Base-by-base conservation (phyloP, 2,329 filamentous ascomycete species). In the Elsinoe perseae region DNA sequence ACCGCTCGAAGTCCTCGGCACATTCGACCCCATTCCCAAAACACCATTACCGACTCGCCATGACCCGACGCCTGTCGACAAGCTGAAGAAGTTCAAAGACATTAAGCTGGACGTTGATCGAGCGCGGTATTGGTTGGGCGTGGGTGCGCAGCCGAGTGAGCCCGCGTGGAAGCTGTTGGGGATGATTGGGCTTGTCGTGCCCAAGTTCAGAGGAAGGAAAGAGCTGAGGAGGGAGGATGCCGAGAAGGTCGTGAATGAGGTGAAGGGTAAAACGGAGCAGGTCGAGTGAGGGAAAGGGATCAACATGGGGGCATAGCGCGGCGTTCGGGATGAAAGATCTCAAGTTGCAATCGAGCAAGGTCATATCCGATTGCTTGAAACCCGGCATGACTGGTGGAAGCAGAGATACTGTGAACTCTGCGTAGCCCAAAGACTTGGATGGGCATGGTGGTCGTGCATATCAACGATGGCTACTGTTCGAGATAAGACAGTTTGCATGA, bases 51-150 rank as follows among this genome's bases (percentile, higher is more conserved):
- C 53, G 7, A 56, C 53, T 14, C 36, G 40, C 14, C 40, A 56
- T n/a, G 53, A 56, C 42, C 20, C 25, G n/a, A 75, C 78, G 74
- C 76, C 76, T 12, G 72, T 78, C 40, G 75, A 76, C 61, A 69
- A 71, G 61, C 61, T 57, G n/a, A 82, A 83, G 57, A 80, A 87
- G 56, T 89, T 87, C 76, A 98, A 98, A 73, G 91, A 97, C 63
- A 87, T 98, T 69, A 85, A 89, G 66, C 79, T 98, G 12, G 93
- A 98, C 71, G 76, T 81, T 6, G 76, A 82, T 62, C 79, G 93
- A 59, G 87, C 92, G 57, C 85, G 86, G 71, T 98, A 98, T 76
- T 98, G 93, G 93, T 79, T 98, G 32, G 93, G 93, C 69, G 92
- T 97, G 2, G 93, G 93, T 1, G 93, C 93, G 56, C 93, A 98